phyloP scores from a whole-genome alignment of 768 basidiomycete genomes.

The Agrocybe pediades region DNA sequence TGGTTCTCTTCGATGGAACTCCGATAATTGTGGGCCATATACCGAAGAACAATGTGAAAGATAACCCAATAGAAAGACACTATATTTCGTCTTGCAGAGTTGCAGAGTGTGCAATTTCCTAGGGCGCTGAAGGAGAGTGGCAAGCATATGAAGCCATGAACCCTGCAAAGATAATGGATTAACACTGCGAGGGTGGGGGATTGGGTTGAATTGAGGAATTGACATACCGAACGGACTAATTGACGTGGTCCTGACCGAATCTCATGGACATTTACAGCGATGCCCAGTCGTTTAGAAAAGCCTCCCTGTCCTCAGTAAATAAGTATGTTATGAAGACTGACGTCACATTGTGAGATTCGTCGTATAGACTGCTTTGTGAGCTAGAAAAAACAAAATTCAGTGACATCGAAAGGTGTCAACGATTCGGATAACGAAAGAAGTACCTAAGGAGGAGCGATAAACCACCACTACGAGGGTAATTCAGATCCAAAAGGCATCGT shows the following conservation, averaged over 20 bases:
- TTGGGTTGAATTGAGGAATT: no score
- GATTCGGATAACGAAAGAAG: no score
- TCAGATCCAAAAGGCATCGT: no score
- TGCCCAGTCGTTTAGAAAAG: constrained; percentile 30
- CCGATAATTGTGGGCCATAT: background rate
- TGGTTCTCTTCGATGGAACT: no score
- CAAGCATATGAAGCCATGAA: background rate
- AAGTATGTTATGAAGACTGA: constrained; percentile 27
- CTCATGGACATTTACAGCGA: no score
- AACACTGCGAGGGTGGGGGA: background rate
- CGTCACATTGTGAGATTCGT: constrained; percentile 25
- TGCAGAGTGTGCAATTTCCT: background rate
- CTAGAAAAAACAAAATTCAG: no score
- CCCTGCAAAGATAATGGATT: background rate
- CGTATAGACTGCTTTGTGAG: constrained; percentile 19
- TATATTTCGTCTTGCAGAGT: background rate
- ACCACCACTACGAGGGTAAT: no score
- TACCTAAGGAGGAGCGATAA: no score
- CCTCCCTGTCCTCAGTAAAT: constrained; percentile 10
- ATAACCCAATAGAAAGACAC: background rate
- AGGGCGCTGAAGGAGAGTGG: background rate
- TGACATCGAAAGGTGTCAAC: no score
- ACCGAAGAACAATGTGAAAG: background rate
- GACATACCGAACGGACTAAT: no score
- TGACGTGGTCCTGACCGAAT: no score